Conservation (phyloP, 1,284 basidiomycete species). For the Puccinia hordei region DNA sequence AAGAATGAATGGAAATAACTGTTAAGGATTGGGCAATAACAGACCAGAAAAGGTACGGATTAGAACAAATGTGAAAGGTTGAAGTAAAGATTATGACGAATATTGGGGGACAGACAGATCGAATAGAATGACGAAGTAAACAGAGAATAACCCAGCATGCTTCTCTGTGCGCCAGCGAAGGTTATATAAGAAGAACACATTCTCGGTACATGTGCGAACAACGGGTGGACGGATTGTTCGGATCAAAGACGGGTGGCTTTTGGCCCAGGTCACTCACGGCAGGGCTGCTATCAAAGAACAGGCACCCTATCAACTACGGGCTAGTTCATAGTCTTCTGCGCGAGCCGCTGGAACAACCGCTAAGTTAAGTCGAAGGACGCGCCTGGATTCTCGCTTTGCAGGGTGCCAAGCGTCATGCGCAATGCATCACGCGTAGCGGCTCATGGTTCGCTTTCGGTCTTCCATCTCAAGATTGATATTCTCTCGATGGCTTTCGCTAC, state of each 20-base stretch:
- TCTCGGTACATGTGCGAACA: slow-evolving; percentile 9
- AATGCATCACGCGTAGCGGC: not conserved
- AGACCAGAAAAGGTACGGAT: slow-evolving; percentile 17
- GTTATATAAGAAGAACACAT: not conserved
- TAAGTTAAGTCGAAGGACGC: too few species aligned
- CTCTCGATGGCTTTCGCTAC: too few species aligned
- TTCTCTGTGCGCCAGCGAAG: not conserved
- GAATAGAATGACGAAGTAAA: not conserved
- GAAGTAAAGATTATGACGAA: slow-evolving; percentile 9
- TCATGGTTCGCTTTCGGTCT: not conserved
- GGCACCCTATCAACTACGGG: not conserved
- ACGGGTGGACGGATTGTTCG: not conserved
- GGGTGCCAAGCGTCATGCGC: slow-evolving; percentile 7
- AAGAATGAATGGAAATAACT: slow-evolving; percentile 23
- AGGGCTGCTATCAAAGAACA: not conserved
- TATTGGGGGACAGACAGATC: not conserved
- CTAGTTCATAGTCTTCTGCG: not conserved
- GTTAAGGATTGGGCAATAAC: slow-evolving; percentile 13
- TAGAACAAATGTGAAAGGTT: slow-evolving; percentile 1
- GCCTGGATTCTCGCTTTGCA: not conserved
- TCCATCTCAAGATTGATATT: not conserved
- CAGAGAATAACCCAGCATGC: not conserved
- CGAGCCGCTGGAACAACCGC: not conserved
- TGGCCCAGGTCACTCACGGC: too few species aligned
- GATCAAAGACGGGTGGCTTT: not conserved